Percentiles rank a stretch among this genome's conserved stretches.
Conservation (phyloP, 169 alveolate species). For the Eimeria falciformis region DNA sequence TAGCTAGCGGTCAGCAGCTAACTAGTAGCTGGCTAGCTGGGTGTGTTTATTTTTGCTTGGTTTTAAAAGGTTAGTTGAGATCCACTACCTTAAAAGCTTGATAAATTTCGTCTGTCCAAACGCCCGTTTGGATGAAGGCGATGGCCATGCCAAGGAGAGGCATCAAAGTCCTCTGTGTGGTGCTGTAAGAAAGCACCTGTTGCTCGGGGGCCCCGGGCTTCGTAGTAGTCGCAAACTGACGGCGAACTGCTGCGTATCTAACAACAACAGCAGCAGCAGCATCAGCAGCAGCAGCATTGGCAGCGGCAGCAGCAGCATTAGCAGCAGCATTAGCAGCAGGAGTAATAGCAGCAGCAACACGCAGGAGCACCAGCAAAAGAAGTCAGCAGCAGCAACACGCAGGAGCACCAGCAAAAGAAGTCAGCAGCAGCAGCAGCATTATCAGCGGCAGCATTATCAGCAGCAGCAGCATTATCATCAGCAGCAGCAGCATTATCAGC, state of each 20-base stretch:
- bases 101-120: constrained; percentile 52
- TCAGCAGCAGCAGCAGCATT: neutral
- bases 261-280: neutral
- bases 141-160: constrained; percentile 74
- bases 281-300: neutral
- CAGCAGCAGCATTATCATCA: neutral
- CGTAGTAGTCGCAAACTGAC: constrained; percentile 54
- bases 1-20: too few species aligned
- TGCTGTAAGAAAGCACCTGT: constrained; percentile 73
- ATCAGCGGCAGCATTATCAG: neutral
- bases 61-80: too few species aligned
- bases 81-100: too few species aligned
- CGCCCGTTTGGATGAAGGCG: constrained; percentile 69
- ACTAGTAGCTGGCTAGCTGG: too few species aligned
- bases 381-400: neutral
- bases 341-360: neutral
- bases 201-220: constrained; percentile 11
- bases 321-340: neutral
- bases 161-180: constrained; percentile 71
- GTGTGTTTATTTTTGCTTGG: too few species aligned
- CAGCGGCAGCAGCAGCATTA: neutral
- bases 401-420: neutral
- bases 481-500: neutral
- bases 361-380: neutral
- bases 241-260: constrained; percentile 75